Base-by-base conservation (phyloP, 352 stramenopile genomes). In the Globisporangium recalcitrans region DNA sequence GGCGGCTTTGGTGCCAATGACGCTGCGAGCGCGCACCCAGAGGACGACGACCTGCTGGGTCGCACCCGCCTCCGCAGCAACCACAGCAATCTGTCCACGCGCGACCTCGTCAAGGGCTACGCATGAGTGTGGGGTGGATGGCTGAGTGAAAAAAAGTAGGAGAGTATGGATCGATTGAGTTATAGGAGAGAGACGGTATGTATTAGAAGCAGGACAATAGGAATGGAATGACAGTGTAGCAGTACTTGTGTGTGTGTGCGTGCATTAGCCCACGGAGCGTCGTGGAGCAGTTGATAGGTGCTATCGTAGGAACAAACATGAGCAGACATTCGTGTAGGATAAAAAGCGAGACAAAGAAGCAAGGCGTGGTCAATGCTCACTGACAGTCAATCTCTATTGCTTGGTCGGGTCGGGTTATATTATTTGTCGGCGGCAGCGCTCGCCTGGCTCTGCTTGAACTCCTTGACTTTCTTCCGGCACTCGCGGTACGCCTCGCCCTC, bases 401-500 rank as follows among this genome's bases (percentile, higher is more conserved):
- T 47, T 47, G 5, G 40, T 62, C 10, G 42, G 27, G 16, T 26
- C 22, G 14, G 3, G 22, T 47, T 56, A 46, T 53, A 48, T 0
- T 55, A 22, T 8, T 42, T 56, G 24, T 8, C 55, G 21, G 9
- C 29, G 8, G 70, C 47, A 65, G 27, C 69, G 64, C 10, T 73
- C 21, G 47, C 61, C 29, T 65, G 52, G 27, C 24, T 70, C 38
- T 60, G 64, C 52, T 69, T 71, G 22, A 75, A 63, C 59, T 80
- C 61, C 49, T 83, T 78, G 19, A 64, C 62, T 52, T 78, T 82
- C 55, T 67, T 68, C 48, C 80, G 69, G 64, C 80, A 90, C 64
- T 84, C 76, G 61, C 77, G 80, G 62, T 90, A 90, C 27, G 72
- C 75, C 52, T 81, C 71, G 55, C 78, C 71, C 63, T 90, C 80